Evolutionary conservation across 768 basidiomycete species (phyloP), one percentile per base, ranked within the genome.

Genomic region (Austroboletus festivus): DNA sequence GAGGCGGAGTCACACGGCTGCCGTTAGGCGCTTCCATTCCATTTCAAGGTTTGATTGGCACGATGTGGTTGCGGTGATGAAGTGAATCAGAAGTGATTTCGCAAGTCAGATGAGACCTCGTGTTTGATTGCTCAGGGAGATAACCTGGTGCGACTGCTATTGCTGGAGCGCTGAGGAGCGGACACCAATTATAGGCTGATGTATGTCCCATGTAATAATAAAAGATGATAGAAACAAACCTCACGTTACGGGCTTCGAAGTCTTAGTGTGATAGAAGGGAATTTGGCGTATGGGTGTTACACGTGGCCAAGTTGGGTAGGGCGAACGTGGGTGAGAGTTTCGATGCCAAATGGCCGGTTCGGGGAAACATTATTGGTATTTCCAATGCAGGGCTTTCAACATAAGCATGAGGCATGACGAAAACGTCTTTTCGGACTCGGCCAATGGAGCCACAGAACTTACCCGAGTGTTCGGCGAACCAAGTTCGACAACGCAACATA

Each of bases 231-330:
- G 41, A 24, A 38, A 19, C 22, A 9, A n/a, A n/a, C n/a, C 30
- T 22, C 49, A 37, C 52, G 45, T 44, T 31, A 35, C 47, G 10
- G 10, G 15, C 46, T 50, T 55, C 52, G 67, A 39, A 71, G 59
- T 66, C 83, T 84, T 80, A 82, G 81, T 42, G 79, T 81, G 12
- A 78, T 76, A 57, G 79, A 80, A 8, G 78, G 73, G 33, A 76
- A 73, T n/a, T 49, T 80, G 64, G 15, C 48, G 15, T 28, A 58
- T 43, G 8, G 26, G 48, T 40, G 18, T 28, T 11, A 48, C 19
- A 11, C 22, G 33, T 33, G 20, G 19, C 33, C 42, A 35, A 42
- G 22, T 31, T 24, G 54, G 42, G 45, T 30, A 39, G 37, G 34
- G 46, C 44, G 49, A 47, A 44, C 23, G 33, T 43, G 42, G 35